These are phyloP conservation scores for Boletus sp. DNA, from an alignment of 768 basidiomycete species.

Conservation along the genomic window DNA sequence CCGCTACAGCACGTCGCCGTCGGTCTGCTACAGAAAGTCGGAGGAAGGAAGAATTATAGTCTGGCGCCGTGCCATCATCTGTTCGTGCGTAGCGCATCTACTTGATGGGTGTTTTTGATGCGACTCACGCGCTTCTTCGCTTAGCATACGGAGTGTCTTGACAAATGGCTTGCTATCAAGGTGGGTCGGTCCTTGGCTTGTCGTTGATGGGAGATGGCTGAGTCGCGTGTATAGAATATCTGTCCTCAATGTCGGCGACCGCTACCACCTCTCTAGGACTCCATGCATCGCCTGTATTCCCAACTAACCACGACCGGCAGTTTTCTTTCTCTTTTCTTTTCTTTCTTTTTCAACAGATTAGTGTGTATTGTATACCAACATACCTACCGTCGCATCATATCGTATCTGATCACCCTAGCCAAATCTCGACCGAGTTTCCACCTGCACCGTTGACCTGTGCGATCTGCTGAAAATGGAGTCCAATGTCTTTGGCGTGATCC, in stretches of 20 bases:
- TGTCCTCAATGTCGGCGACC: slow-evolving; percentile 89
- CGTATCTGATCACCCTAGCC: slow-evolving; percentile 43
- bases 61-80: slow-evolving; percentile 87
- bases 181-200: slow-evolving; percentile 27
- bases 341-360: not conserved
- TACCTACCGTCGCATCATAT: slow-evolving; percentile 1
- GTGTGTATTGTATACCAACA: slow-evolving; percentile 11
- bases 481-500: slow-evolving; percentile 51
- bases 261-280: slow-evolving; percentile 64
- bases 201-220: not conserved
- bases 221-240: slow-evolving; percentile 55
- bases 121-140: not conserved
- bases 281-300: not conserved
- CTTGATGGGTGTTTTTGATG: not conserved
- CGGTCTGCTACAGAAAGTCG: slow-evolving; percentile 37
- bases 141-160: slow-evolving; percentile 84
- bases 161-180: slow-evolving; percentile 82
- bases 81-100: slow-evolving; percentile 54
- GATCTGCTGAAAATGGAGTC: slow-evolving; percentile 54
- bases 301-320: not conserved
- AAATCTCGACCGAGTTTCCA: slow-evolving; percentile 66
- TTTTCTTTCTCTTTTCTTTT: no score
- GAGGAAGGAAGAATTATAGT: slow-evolving; percentile 65
- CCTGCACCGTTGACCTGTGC: slow-evolving; percentile 57
- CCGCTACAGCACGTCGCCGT: slow-evolving; percentile 34